Evolutionary conservation across 768 basidiomycete species (phyloP).

Genomic region (Pleurotus pulmonarius): DNA sequence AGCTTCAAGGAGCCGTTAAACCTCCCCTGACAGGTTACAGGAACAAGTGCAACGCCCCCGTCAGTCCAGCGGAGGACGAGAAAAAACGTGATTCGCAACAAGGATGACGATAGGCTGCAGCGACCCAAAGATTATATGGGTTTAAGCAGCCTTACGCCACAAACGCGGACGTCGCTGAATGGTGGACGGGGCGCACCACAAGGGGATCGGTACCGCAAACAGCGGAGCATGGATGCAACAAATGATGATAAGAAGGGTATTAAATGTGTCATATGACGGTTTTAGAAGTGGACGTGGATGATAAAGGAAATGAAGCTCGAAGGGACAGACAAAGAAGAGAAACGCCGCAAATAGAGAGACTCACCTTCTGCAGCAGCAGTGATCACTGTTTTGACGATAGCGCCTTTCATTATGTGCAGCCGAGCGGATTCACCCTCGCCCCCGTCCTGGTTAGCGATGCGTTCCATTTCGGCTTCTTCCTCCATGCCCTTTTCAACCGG

Average conservation of each 20-base stretch:
- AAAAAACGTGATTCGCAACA: not conserved
- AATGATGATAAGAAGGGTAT: not conserved
- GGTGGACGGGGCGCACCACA: not conserved
- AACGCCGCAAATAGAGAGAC: conserved; percentile 6
- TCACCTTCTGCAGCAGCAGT: conserved; percentile 70
- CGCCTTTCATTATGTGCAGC: conserved; percentile 70
- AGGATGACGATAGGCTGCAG: not conserved
- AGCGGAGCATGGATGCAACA: not conserved
- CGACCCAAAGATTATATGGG: not conserved
- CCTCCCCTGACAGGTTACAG: not conserved
- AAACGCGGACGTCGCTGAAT: not conserved
- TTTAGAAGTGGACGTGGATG: not conserved
- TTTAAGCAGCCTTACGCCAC: conserved; percentile 1
- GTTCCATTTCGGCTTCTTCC: conserved; percentile 18
- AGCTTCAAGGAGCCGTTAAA: not conserved
- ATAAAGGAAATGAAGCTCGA: conserved; percentile 1
- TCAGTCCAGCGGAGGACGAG: not conserved
- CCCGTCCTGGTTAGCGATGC: conserved; percentile 26
- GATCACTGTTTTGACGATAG: conserved; percentile 77
- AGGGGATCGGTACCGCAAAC: conserved; percentile 1
- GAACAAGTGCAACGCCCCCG: not conserved
- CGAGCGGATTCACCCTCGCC: conserved; percentile 54
- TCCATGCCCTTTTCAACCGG: conserved; percentile 10
- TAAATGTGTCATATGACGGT: not conserved
- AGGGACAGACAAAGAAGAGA: not conserved